Evolutionary conservation across 2,329 filamentous ascomycete genomes (phyloP).

Genomic region (Venturia oleaginea): DNA sequence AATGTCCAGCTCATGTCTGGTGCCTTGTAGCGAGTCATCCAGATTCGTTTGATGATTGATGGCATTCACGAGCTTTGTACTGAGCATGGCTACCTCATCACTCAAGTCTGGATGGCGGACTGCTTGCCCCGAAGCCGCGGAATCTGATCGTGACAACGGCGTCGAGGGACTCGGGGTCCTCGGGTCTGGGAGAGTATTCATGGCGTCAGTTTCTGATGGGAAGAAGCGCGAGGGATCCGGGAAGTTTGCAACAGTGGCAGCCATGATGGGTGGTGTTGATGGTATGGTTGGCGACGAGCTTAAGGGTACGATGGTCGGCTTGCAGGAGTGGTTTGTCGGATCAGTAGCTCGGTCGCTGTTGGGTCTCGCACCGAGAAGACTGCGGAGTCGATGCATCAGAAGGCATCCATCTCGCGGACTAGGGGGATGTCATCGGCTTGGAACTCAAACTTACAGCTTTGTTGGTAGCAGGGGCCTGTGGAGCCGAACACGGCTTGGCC

Average conservation of each 20-base stretch:
- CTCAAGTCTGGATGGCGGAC: conserved; percentile 48
- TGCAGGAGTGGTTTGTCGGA: not conserved
- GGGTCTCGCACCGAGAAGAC: not conserved
- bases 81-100: conserved; percentile 77
- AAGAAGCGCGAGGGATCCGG: conserved; percentile 1
- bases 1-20: conserved; percentile 72
- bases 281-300: not conserved
- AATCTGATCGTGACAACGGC: conserved; percentile 29
- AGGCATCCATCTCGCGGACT: not conserved
- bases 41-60: conserved; percentile 93
- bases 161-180: conserved; percentile 32
- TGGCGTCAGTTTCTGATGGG: conserved; percentile 44
- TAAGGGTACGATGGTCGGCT: not conserved
- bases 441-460: no score
- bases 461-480: not conserved
- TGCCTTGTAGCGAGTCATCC: conserved; percentile 76
- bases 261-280: not conserved
- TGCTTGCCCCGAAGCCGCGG: conserved; percentile 26
- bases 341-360: not conserved
- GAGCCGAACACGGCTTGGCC: not conserved
- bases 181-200: conserved; percentile 58
- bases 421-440: not conserved
- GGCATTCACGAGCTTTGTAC: conserved; percentile 91
- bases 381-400: conserved; percentile 3
- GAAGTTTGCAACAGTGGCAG: conserved; percentile 6